Base-by-base conservation (phyloP, 805 yeast genomes). In the Candida caryicola region DNA sequence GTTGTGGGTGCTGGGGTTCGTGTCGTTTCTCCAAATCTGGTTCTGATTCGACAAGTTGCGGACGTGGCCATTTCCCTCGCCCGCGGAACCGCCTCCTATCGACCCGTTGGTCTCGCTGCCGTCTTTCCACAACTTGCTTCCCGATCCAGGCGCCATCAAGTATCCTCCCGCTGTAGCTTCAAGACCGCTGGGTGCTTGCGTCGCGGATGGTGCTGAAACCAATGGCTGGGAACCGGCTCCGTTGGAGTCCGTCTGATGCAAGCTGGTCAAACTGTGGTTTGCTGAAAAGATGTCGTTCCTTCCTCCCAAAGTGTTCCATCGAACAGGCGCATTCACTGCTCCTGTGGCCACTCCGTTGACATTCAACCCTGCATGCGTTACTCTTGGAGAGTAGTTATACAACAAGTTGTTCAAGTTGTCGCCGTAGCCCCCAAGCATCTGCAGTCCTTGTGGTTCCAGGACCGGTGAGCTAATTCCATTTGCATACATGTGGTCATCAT, bases 1-100 rank as follows among this genome's bases (percentile, higher is more conserved):
- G 28, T 41, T 36, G 29, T 41, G 45, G 15, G 41, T 25, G 17
- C 31, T 34, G 8, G 43, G 17, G 25, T 37, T 33, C 13, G 27
- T 36, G 28, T 49, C 55, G 31, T 52, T 51, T 23, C 60, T 39
- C 61, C 61, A 56, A 21, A 56, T 45, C 33, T 45, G 49, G 14
- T 42, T 42, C 9, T 43, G 29, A 34, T 37, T 43, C 26, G 46
- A 43, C 8, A 44, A 39, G 8, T 34, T 44, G 13, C 62, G 43
- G 7, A 45, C 44, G 39, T 52, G 55, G 17, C 28, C 10, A 14
- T 34, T 18, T 10, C 35, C 14, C 15, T 15, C 29, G n/a, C 34
- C 29, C 5, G 33, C 12, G 9, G 26, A 16, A n/a, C 29, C n/a
- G 4, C 26, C 5, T 6, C 25, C 29, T n/a, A 28, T 16, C 4